Evolutionary conservation across 768 basidiomycete species (phyloP), one percentile per base, ranked within the genome.

Genomic region (Leucogyrophana mollusca): DNA sequence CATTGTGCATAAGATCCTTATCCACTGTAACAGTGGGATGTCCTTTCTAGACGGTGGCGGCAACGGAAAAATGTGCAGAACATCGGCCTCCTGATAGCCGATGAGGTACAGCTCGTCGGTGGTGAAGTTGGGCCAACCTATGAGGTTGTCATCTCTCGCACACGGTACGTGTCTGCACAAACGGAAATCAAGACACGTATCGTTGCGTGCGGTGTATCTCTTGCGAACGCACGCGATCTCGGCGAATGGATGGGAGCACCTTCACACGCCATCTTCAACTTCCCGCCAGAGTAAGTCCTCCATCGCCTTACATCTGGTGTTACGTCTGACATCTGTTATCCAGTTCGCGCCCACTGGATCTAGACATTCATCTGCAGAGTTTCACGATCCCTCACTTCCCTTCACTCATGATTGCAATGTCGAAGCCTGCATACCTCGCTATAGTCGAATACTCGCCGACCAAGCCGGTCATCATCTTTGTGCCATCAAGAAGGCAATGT

Each of bases 331-430:
- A 18, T 17, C 40, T 33, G 17, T 45, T 13, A 13, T 66, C 1
- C 53, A 92, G 92, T 55, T 93, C 94, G 13, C 90, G 95, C n/a
- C 94, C 95, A 3, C 71, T 97, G 9, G 94, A 96, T 53, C 89
- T 99, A 84, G 93, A 97, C 48, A 94, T 99, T 39, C 94, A 98
- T 60, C 71, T 99, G 7, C 96, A 99, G 59, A 93, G 90, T 34
- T 99, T 96, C 73, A 81, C 80, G 21, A 90, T 94, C 37, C 91
- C 94, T n/a, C 96, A 98, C 60, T 96, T 95, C 82, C 94, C 96
- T 0, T 96, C 94, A 0, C 73, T 99, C 34, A 98, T 99, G 95
- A 92, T 98, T 49, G 80, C 94, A 36, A 98, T 99, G 96, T 94
- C 94, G 8, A 98, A 98, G 62, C 96, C 96, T 0, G 90, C 95